Conservation (phyloP, 2,329 filamentous ascomycete genomes). For the Atkinsonella hypoxylon region DNA sequence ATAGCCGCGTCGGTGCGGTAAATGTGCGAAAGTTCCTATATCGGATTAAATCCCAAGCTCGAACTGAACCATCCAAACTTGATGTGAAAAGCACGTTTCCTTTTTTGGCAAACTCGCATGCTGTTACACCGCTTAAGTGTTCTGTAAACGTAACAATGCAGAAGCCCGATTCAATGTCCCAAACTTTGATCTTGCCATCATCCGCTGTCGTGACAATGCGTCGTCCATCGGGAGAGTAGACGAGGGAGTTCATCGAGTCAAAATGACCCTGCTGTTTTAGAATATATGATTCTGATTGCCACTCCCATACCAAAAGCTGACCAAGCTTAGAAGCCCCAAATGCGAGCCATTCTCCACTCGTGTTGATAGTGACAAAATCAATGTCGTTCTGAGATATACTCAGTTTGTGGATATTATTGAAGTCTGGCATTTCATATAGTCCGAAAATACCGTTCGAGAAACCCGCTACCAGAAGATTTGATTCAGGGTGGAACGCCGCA, state of each 20-base stretch:
- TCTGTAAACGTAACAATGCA: conserved; percentile 98
- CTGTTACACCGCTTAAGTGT: conserved; percentile 86
- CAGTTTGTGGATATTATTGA: conserved; percentile 83
- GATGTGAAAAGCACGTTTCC: conserved; percentile 94
- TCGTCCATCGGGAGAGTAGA: conserved; percentile 88
- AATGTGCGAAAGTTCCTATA: conserved; percentile 98
- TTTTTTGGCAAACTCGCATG: conserved; percentile 88
- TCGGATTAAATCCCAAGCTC: conserved; percentile 91
- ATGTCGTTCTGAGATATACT: conserved; percentile 97
- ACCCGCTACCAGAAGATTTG: conserved; percentile 88
- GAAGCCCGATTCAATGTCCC: conserved; percentile 93
- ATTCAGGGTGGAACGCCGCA: conserved; percentile 75
- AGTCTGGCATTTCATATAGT: conserved; percentile 90
- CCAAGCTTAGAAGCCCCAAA: conserved; percentile 93
- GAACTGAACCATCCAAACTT: conserved; percentile 83
- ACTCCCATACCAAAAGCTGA: conserved; percentile 97
- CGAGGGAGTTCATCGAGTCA: conserved; percentile 85
- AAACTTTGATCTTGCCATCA: conserved; percentile 97
- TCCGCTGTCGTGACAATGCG: conserved; percentile 88
- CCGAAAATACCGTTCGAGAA: conserved; percentile 93
- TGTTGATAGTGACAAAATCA: conserved; percentile 88
- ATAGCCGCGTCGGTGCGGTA: conserved; percentile 80
- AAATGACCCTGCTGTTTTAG: conserved; percentile 97
- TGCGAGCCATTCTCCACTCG: conserved; percentile 89
- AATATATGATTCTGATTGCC: conserved; percentile 98